Base-by-base conservation (phyloP, 202 grass and related monocot genomes). In the Panicum hallii region DNA sequence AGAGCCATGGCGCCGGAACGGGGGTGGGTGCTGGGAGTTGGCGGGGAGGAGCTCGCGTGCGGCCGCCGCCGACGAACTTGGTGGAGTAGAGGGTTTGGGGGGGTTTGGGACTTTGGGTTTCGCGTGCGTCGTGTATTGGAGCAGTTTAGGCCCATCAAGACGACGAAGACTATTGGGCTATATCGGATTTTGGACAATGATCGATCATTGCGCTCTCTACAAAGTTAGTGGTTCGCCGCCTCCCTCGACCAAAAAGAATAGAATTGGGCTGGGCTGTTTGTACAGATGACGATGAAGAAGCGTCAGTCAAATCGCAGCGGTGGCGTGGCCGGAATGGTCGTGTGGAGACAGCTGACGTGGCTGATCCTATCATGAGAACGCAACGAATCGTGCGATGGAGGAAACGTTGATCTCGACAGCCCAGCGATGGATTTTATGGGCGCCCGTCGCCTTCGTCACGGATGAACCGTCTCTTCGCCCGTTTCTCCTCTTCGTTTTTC, bases 1-100 rank as follows among this genome's bases (percentile, higher is more conserved):
- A 89, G 72, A 84, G 90, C 88, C 96, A 96, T 99, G 84, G 80
- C 48, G 48, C 48, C 34, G 32, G 32, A 3, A 9, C 55, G 20
- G 60, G 61, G 80, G 80, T 28, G 45, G 45, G n/a, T 4, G 74
- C 8, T 11, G 42, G 50, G 38, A 19, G 62, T 13, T 9, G 43
- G 42, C 41, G 17, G 61, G 66, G 19, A 63, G 2, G 63, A 60
- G 73, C 26, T 78, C 41, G n/a, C 5, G 9, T n/a, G 30, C 40
- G 40, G 41, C 41, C 32, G 41, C 17, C 44, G 83, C 60, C 54
- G 84, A 71, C 17, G 56, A 43, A 14, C 86, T 12, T 17, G 58
- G 15, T 49, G 36, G 36, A 0, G 2, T 38, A 78, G 80, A 74
- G 28, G 72, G 83, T 88, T 88, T 79, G 86, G 67, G 86, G 67